These are phyloP conservation scores for Ilex paraguariensis DNA, from an alignment of 305 asterid species.

Conservation along the genomic window DNA sequence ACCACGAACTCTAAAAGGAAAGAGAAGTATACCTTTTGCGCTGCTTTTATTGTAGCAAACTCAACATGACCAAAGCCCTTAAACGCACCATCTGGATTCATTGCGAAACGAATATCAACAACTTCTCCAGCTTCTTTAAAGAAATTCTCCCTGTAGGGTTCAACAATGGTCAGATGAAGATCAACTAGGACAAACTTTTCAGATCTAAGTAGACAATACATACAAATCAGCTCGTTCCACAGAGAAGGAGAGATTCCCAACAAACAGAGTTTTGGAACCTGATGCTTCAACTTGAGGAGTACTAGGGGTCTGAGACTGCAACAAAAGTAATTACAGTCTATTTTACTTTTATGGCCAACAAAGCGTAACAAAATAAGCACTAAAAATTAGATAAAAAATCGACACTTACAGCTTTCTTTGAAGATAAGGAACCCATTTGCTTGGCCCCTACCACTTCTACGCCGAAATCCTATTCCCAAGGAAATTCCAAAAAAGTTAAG, in stretches of 20 bases:
- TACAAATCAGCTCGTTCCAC: slow-evolving; percentile 62
- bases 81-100: slow-evolving; percentile 43
- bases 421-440: slow-evolving; percentile 10
- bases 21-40: slow-evolving; percentile 45
- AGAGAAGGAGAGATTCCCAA: slow-evolving; percentile 73
- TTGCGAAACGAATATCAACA: slow-evolving; percentile 56
- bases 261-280: slow-evolving; percentile 59
- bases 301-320: slow-evolving; percentile 52
- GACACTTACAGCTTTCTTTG: slow-evolving; percentile 32
- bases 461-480: slow-evolving; percentile 31
- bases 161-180: slow-evolving; percentile 4
- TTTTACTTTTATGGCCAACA: background rate
- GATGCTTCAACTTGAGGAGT: slow-evolving; percentile 34
- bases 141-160: slow-evolving; percentile 50
- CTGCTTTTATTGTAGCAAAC: slow-evolving; percentile 66
- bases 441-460: slow-evolving; percentile 37
- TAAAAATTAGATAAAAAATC: background rate
- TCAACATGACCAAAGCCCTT: slow-evolving; percentile 88
- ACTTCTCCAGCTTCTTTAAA: slow-evolving; percentile 73
- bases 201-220: slow-evolving; percentile 11
- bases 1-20: too few relatives aligned
- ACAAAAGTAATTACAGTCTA: background rate
- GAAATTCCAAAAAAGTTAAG: background rate
- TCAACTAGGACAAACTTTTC: background rate
- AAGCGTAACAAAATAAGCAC: background rate